Evolutionary conservation across 139 green algal species (phyloP).

Genomic region (Micromonas commoda): DNA sequence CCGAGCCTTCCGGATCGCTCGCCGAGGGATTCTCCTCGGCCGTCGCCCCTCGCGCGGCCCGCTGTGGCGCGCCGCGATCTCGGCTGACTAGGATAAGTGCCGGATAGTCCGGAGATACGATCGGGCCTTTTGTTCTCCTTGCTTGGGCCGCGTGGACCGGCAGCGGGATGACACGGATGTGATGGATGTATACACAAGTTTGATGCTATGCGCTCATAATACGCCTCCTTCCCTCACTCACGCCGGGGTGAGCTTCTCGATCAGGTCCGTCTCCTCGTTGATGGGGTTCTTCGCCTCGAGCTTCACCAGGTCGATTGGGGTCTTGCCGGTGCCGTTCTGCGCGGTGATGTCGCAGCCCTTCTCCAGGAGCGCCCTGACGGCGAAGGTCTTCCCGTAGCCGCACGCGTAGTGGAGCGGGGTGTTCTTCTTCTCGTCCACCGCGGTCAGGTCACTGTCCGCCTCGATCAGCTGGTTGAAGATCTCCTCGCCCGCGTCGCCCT

Average conservation of each 20-base stretch:
- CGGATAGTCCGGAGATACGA: no score
- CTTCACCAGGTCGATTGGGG: slow-evolving; percentile 23
- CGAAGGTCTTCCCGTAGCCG: slow-evolving; percentile 31
- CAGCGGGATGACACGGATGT: no score
- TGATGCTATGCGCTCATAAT: no score
- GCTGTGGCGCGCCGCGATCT: no score
- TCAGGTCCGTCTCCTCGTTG: slow-evolving; percentile 21
- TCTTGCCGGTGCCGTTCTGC: slow-evolving; percentile 23
- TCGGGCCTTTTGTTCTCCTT: no score
- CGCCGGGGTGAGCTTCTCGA: slow-evolving; percentile 11
- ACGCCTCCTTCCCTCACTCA: background rate
- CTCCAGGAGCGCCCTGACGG: slow-evolving; percentile 2
- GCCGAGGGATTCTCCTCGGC: no score
- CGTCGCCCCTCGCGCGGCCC: no score
- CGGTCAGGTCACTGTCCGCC: slow-evolving; percentile 1
- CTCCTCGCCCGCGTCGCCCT: slow-evolving; percentile 22
- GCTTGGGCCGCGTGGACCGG: no score
- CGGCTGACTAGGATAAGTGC: no score
- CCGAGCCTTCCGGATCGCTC: no score
- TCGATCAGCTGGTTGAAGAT: slow-evolving; percentile 33
- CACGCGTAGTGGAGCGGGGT: slow-evolving; percentile 40
- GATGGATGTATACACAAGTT: no score
- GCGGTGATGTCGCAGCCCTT: background rate
- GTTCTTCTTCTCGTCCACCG: slow-evolving; percentile 36
- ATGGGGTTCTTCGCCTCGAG: slow-evolving; percentile 26